Base-by-base conservation (phyloP, 257 asterid species). In the Salvia hispanica region DNA sequence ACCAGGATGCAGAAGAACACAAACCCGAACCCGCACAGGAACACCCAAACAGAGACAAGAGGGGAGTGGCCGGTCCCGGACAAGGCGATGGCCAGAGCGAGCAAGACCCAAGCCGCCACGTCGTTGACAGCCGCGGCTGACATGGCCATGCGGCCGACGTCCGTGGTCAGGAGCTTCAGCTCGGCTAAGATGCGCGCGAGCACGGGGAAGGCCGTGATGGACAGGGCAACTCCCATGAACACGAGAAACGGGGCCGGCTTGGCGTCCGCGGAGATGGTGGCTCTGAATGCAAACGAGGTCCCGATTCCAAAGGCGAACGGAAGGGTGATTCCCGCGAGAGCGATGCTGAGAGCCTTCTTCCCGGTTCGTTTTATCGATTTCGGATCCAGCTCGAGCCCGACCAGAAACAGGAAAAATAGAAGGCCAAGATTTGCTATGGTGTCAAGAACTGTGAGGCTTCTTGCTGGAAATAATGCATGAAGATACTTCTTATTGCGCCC, bases 111-210 rank as follows among this genome's bases (percentile, higher is more conserved):
- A 0, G 96, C 96, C 0, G 95, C 96, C 55, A 89, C 88, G 3
- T 90, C 96, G 28, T 90, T 90, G 18, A 84, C 89, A 0, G 96
- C 96, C 1, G 95, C 96, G 0, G 96, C 96, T 2, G 96, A 87
- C 93, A 89, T 87, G 11, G 96, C 96, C 82, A 82, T 73, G 8
- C 66, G 67, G 11, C 96, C 96, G 9, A 87, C 85, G 25, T 90
- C 96, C 0, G 96, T 90, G 5, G 96, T 90, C 37, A 90, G 61
- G 3, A 90, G 89, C 85, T 88, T 85, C 36, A 90, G 86, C 65
- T 90, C 96, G 13, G 96, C 96, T 36, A 90, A 25, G 39, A 90
- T 90, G n/a, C 96, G 95, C 2, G 95, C 96, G 75, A 90, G 45
- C 57, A 90, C 96, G 0, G 96, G 96, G 65, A 87, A 85, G 8